Evolutionary conservation across 371 early-diverging fungal species (phyloP).

Genomic region (Parasitella parasitica): DNA sequence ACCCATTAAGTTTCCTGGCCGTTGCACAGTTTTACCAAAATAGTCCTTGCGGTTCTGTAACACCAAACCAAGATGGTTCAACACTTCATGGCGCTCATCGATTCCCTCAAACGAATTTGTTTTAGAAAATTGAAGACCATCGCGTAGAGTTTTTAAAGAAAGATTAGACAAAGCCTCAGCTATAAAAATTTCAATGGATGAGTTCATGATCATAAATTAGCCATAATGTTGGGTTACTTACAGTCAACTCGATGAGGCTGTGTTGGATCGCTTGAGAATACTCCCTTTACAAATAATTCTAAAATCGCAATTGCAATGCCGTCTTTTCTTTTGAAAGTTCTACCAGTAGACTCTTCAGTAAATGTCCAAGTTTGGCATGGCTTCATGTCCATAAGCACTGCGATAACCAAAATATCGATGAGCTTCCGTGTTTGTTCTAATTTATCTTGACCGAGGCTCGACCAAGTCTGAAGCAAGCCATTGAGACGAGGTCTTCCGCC

Average conservation of each 20-base stretch:
- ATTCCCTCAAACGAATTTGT: conserved; percentile 78
- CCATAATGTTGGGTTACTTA: no score
- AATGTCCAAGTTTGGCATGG: conserved; percentile 85
- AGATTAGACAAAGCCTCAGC: conserved; percentile 57
- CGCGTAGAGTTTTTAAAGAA: conserved; percentile 51
- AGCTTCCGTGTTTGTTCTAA: conserved; percentile 70
- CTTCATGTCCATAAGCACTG: conserved; percentile 88
- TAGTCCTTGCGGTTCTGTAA: conserved; percentile 39
- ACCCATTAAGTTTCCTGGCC: conserved; percentile 88
- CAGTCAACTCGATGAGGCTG: conserved; percentile 80
- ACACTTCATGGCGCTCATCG: conserved; percentile 72
- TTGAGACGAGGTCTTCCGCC: conserved; percentile 58
- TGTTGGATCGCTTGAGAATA: conserved; percentile 67
- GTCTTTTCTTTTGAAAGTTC: conserved; percentile 69
- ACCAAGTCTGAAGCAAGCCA: conserved; percentile 55
- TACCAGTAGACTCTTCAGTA: conserved; percentile 55
- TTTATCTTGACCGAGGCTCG: conserved; percentile 41
- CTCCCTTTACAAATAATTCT: conserved; percentile 79
- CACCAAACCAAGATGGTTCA: conserved; percentile 66
- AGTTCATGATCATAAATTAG: no score
- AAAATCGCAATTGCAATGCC: conserved; percentile 87
- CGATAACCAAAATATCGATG: conserved; percentile 84
- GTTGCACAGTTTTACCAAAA: conserved; percentile 50
- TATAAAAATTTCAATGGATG: no score
- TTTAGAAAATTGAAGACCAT: conserved; percentile 76